These are phyloP conservation scores for Colletotrichum sp. DNA, from an alignment of 2,329 filamentous ascomycete genomes.

Conservation along the genomic window DNA sequence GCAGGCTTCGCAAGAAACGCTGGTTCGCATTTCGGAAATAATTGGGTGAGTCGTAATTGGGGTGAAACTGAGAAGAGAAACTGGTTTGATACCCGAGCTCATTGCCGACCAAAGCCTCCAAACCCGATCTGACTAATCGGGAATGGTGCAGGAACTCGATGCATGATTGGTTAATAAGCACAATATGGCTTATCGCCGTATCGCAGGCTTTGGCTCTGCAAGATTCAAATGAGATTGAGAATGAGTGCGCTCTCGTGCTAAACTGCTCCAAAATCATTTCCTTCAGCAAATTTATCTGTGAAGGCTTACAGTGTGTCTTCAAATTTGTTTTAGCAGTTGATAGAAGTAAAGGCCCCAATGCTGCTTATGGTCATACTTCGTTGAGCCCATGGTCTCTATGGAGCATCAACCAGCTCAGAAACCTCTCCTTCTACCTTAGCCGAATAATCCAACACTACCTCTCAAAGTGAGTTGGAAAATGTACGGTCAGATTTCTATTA, in stretches of 20 bases:
- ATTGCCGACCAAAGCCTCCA: background rate
- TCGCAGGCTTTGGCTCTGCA: background rate
- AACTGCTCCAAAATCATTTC: background rate
- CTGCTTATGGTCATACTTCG: background rate
- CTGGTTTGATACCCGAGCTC: background rate
- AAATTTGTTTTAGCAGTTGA: background rate
- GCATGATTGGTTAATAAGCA: background rate
- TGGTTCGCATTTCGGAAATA: background rate
- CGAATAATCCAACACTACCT: background rate
- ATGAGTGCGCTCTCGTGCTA: background rate
- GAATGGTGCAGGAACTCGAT: background rate
- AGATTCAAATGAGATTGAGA: background rate
- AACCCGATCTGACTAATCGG: background rate
- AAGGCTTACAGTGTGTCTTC: fast-evolving
- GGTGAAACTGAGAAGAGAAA: background rate
- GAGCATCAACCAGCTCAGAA: background rate
- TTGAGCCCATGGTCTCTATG: background rate
- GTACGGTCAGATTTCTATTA: background rate
- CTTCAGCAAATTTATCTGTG: background rate
- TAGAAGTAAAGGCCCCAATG: background rate
- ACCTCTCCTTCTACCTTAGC: background rate
- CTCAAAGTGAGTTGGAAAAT: background rate
- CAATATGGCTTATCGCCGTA: background rate
- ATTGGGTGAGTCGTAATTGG: background rate
- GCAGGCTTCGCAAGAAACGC: background rate